A percentile compares a stretch with the other conserved stretches of the same genome.
phyloP scores from a whole-genome alignment of 1,139 yeast genomes.

The Pichia sp. region DNA sequence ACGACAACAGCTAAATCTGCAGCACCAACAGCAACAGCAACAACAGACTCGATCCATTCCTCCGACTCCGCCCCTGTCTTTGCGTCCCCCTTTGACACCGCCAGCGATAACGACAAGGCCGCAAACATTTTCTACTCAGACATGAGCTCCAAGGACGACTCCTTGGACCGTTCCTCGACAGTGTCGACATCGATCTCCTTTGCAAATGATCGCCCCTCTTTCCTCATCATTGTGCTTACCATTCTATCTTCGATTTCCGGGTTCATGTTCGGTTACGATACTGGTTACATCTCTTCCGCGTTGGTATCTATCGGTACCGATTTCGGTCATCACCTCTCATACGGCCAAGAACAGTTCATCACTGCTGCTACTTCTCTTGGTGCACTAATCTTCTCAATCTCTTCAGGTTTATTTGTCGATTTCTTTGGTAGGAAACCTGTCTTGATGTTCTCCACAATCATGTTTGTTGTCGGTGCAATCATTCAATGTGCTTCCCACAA shows the following conservation, averaged over 20 bases:
- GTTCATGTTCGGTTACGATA: constrained; percentile 93
- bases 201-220: constrained; percentile 46
- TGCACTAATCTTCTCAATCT: constrained; percentile 69
- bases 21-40: too few relatives aligned
- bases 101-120: too few relatives aligned
- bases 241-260: constrained; percentile 86
- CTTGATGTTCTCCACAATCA: constrained; percentile 67
- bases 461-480: constrained; percentile 76
- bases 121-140: too few relatives aligned
- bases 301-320: constrained; percentile 78
- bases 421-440: constrained; percentile 74
- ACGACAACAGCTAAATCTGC: too few relatives aligned
- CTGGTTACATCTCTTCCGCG: constrained; percentile 92
- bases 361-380: constrained; percentile 96
- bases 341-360: constrained; percentile 78
- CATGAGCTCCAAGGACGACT: neutral
- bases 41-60: too few relatives aligned
- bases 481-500: constrained; percentile 73
- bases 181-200: constrained; percentile 22
- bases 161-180: constrained; percentile 10
- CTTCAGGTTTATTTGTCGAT: constrained; percentile 79
- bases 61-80: too few relatives aligned
- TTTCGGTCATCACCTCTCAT: constrained; percentile 47
- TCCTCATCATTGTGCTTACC: constrained; percentile 61
- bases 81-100: too few relatives aligned